Evolutionary conservation across 1,284 basidiomycete genomes (phyloP).

Genomic region (Melanopsichium pennsylvanicum): DNA sequence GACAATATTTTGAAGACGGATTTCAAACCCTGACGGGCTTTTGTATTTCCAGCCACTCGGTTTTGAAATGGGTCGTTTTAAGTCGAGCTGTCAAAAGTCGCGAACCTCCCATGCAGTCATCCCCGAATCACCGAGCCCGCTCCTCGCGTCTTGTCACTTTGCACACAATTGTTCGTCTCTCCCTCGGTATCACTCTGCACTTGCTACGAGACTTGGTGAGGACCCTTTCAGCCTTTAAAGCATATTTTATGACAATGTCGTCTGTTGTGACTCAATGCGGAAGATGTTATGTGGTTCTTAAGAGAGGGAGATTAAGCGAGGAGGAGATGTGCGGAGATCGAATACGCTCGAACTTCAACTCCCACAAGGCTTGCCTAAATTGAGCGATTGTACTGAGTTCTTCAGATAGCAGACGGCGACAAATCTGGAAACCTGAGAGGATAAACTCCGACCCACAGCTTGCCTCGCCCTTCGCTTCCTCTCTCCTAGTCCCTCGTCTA

Average conservation of each 20-base stretch:
- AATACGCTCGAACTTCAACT: not conserved
- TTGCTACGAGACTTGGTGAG: no score
- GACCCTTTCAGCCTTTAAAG: no score
- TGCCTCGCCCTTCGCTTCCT: not conserved
- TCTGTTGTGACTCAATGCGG: not conserved
- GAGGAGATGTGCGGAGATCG: constrained; percentile 12
- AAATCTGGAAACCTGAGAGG: no score
- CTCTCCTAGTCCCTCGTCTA: not conserved
- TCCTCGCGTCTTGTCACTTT: no score
- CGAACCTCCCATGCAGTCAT: constrained; percentile 7
- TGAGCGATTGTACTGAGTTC: no score
- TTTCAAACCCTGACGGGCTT: not conserved
- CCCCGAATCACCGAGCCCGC: constrained; percentile 13
- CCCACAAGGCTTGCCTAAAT: constrained; percentile 4
- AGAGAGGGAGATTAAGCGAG: no score
- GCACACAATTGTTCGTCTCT: no score
- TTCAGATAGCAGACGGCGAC: not conserved
- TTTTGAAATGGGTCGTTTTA: not conserved
- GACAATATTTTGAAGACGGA: not conserved
- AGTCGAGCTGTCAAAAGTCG: constrained; percentile 21
- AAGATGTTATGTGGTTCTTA: not conserved
- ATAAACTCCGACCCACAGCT: constrained; percentile 2
- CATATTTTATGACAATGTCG: no score
- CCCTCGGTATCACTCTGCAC: not conserved
- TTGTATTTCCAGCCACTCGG: not conserved